These are phyloP conservation scores for Aspergillus sp. DNA, from an alignment of 2,329 filamentous ascomycete species.

Conservation along the genomic window DNA sequence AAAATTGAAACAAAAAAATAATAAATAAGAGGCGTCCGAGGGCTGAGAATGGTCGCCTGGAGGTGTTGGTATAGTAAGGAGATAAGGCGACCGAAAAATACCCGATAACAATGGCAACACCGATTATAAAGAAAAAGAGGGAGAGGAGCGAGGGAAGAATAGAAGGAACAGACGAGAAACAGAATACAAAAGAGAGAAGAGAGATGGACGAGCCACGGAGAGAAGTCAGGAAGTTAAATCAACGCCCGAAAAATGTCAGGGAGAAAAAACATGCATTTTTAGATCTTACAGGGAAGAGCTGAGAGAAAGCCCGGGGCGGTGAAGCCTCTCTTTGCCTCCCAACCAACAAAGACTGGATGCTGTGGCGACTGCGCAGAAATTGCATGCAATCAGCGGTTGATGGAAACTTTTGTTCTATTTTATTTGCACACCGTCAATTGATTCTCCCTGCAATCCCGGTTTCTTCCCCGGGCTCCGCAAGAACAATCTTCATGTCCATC, in stretches of 20 bases:
- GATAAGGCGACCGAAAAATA: not conserved
- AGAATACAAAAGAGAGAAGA: not conserved
- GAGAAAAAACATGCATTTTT: not conserved
- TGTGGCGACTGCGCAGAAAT: not conserved
- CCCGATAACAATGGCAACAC: not conserved
- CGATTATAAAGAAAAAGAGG: not conserved
- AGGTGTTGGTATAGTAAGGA: not conserved
- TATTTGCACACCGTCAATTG: too few species aligned
- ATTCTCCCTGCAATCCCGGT: not conserved
- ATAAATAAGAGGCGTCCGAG: not conserved
- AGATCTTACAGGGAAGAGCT: not conserved
- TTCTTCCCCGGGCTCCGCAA: too few species aligned
- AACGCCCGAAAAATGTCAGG: not conserved
- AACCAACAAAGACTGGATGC: not conserved
- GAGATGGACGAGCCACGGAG: not conserved
- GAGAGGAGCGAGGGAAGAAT: not conserved
- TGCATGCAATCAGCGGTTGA: not conserved
- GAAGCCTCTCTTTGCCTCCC: conserved; percentile 2
- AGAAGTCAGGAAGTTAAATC: not conserved
- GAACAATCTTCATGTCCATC: not conserved
- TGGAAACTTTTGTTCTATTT: not conserved
- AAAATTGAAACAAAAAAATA: conserved; percentile 10
- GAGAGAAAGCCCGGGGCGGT: not conserved
- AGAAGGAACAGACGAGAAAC: not conserved
- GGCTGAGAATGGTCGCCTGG: not conserved